phyloP scores from a whole-genome alignment of 2,329 filamentous ascomycete species.

The Camptophora hylomeconis region DNA sequence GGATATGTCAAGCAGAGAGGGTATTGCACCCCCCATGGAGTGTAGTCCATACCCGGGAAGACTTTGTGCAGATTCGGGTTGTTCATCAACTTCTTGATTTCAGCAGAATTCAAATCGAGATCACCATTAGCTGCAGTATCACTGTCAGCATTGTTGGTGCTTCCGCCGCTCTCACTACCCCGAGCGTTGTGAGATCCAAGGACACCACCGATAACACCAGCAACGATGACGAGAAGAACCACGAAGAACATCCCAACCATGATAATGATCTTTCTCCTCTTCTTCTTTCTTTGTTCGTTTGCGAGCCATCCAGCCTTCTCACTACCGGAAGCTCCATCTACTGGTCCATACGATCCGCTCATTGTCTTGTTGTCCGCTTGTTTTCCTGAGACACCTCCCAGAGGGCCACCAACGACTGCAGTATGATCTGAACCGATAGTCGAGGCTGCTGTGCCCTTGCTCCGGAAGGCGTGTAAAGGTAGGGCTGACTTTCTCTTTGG shows the following conservation, averaged over 20 bases:
- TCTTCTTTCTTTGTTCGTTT: conserved; percentile 48
- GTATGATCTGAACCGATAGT: too few relatives aligned
- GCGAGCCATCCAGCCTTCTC: conserved; percentile 58
- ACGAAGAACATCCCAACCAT: conserved; percentile 50
- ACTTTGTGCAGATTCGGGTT: conserved; percentile 78
- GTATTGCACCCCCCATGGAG: conserved; percentile 80
- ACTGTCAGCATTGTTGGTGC: conserved; percentile 36
- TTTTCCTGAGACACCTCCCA: conserved; percentile 28
- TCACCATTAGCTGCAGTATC: conserved; percentile 55
- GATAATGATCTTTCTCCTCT: conserved; percentile 56
- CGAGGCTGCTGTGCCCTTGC: conserved; percentile 30
- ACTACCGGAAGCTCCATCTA: conserved; percentile 23
- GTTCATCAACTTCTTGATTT: conserved; percentile 71
- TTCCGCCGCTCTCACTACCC: conserved; percentile 12
- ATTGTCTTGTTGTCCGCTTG: conserved; percentile 24
- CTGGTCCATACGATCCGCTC: conserved; percentile 44
- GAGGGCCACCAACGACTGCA: conserved; percentile 28
- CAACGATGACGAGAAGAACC: conserved; percentile 57
- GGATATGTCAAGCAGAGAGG: conserved; percentile 66
- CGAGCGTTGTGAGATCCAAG: conserved; percentile 42
- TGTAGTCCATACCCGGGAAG: conserved; percentile 92
- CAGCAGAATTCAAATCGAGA: conserved; percentile 56
- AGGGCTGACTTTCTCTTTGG: conserved; percentile 47
- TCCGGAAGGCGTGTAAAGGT: conserved; percentile 38
- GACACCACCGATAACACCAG: conserved; percentile 61